Evolutionary conservation across 805 yeast species (phyloP).

Genomic region (Barnettozyma sucrosica): DNA sequence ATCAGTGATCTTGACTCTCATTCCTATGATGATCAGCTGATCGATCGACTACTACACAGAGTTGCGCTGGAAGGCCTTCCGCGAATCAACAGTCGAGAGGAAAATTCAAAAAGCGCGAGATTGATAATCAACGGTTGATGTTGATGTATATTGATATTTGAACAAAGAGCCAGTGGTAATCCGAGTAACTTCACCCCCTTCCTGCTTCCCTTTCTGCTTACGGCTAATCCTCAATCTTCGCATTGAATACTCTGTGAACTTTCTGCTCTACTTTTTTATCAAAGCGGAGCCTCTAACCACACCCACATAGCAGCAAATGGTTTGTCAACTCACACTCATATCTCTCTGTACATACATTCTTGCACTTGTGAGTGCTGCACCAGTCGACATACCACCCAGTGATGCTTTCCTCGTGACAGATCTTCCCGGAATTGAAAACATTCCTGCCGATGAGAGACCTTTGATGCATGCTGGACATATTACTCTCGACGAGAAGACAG

Average conservation of each 20-base stretch:
- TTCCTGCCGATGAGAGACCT: constrained; percentile 26
- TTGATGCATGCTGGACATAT: constrained; percentile 41
- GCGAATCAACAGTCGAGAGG: too few species aligned
- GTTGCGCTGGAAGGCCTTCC: too few species aligned
- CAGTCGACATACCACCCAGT: constrained; percentile 17
- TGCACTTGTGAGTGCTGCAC: constrained; percentile 3
- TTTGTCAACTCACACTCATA: not conserved
- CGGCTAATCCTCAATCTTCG: too few species aligned
- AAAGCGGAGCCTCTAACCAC: not conserved
- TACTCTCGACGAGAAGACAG: constrained; percentile 13
- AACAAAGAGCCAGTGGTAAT: too few species aligned
- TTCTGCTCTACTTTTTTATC: not conserved
- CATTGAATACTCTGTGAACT: not conserved
- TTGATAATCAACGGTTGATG: too few species aligned
- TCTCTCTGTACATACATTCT: not conserved
- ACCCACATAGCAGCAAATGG: not conserved
- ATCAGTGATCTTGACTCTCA: not conserved
- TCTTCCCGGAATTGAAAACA: constrained; percentile 19
- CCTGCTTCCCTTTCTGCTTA: too few species aligned
- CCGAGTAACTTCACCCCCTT: too few species aligned
- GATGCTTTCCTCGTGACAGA: constrained; percentile 13
- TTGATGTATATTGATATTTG: too few species aligned
- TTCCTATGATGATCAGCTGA: too few species aligned
- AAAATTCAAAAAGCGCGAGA: too few species aligned
- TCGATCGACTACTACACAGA: too few species aligned